Base-by-base conservation (phyloP, 1,139 yeast species). In the Taiozyma sp. region DNA sequence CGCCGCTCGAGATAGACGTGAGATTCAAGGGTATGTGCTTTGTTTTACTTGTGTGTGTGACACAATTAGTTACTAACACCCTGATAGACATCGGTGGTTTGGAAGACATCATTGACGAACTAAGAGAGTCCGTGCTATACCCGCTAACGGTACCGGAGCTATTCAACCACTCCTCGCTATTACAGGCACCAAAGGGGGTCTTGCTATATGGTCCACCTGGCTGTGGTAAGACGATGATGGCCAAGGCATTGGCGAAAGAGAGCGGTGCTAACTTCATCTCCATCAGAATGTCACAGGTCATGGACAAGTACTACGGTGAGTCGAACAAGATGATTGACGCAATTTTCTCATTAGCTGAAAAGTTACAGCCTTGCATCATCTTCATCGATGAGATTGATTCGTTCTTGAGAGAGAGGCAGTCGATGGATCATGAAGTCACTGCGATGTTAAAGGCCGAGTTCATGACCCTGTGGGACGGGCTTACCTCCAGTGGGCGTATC, bases 251-350 rank as follows among this genome's bases (percentile, higher is more conserved):
- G 47, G 98, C 98, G 1, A 81, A 84, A 51, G 97, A 92, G 67
- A 85, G 96, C 61, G 92, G 92, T 0, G 98, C 99, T 0, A 90
- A 87, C 62, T 93, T 93, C 69, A 79, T 93, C 50, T 91, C 92
- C 65, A 87, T 93, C 51, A 80, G 96, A 68, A 89, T 93, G 96
- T 90, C 97, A 8, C 85, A 95, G 1, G 82, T 93, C 24, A 89
- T 93, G 95, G 98, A 95, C 71, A 93, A 93, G 69, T 93, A 97
- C 97, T 93, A 90, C 67, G 99, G 99, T 22, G 99, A 93, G 68
- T 84, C 95, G 46, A 93, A 93, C 69, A 93, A 93, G 71, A 84
- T 92, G 46, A 96, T 92, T 2, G 96, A 93, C 58, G 99, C 97
- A 2, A 81, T 93, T 45, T 93, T 93, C 65, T 86, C 96, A 13